These are phyloP conservation scores for Plasmodium inui DNA, from an alignment of 169 alveolate species.

Conservation along the genomic window DNA sequence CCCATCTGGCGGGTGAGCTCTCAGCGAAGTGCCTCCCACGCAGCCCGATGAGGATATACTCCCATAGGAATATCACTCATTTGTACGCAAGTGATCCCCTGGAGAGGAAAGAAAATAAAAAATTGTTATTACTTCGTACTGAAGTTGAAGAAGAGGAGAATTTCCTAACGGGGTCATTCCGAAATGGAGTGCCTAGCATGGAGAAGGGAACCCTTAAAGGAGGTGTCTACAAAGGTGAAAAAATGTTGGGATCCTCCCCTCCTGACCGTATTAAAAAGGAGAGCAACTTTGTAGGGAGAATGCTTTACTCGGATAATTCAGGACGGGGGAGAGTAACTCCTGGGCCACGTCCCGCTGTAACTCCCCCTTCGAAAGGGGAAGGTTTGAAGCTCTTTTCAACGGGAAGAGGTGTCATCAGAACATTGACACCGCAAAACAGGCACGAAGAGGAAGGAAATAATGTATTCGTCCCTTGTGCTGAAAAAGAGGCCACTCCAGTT, in stretches of 20 bases:
- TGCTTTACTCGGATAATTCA: neutral
- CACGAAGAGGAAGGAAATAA: neutral
- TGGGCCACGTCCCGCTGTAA: neutral
- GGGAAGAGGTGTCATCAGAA: neutral
- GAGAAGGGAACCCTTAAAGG: slow-evolving; percentile 4
- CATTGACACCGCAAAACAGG: neutral
- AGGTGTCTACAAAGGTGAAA: neutral
- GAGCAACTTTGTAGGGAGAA: neutral
- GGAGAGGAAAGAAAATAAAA: neutral
- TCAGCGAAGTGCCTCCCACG: neutral
- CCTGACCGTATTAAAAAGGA: neutral
- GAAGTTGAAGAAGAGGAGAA: neutral
- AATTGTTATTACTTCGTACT: neutral
- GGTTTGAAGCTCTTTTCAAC: neutral
- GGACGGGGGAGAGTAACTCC: slow-evolving; percentile 24
- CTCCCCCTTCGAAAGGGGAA: neutral
- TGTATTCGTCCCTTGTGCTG: neutral
- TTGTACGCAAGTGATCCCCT: neutral
- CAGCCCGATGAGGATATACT: neutral
- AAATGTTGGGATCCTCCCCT: neutral
- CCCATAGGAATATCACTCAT: neutral
- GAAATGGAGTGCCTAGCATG: neutral
- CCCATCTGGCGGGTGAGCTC: neutral
- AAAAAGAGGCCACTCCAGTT: neutral
- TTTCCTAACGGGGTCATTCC: neutral